Base-by-base conservation (phyloP, 2,329 filamentous ascomycete species). In the Paraconiothyrium sp. region DNA sequence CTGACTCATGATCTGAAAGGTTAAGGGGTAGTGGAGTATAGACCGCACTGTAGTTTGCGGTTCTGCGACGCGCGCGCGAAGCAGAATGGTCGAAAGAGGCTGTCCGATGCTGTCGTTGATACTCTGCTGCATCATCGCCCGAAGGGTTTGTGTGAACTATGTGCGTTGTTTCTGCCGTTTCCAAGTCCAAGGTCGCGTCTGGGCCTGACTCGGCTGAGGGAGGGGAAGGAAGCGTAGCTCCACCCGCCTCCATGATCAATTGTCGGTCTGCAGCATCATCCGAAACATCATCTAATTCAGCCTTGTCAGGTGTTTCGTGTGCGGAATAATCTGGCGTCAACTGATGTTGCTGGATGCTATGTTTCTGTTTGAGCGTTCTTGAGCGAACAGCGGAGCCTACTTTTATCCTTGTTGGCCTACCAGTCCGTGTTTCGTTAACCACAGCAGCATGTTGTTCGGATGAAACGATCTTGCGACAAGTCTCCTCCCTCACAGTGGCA, bases 241-340 rank as follows among this genome's bases (percentile, higher is more conserved):
- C 35, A 52, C 34, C 11, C 24, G 51, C 51, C 51, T 54, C 51
- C 13, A 20, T 13, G 4, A 30, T 43, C 13, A 54, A 27, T 27
- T 44, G 37, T 5, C 11, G 51, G 32, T 43, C 14, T 27, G 50
- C 50, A 54, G 50, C 35, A 43, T 43, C 51, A 41, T 30, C 27
- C 27, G 39, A 41, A 27, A 4, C 48, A 32, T 51, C 30, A 37
- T 39, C 34, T 9, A 10, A 37, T 2, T 32, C n/a, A 24, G 37
- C 7, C 11, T 22, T 22, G 16, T 14, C 14, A 10, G 48, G 32
- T 11, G n/a, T 4, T 24, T 51, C 6, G 11, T 20, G 32, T 20
- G n/a, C 16, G 11, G 14, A 37, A 14, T 51, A 7, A 37, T 35
- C 48, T 8, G 34, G 48, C 4, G 16, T 22, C 20, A 20, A 35